Evolutionary conservation across 2,329 filamentous ascomycete genomes (phyloP).

Genomic region (Pseudogymnoascus sp.): DNA sequence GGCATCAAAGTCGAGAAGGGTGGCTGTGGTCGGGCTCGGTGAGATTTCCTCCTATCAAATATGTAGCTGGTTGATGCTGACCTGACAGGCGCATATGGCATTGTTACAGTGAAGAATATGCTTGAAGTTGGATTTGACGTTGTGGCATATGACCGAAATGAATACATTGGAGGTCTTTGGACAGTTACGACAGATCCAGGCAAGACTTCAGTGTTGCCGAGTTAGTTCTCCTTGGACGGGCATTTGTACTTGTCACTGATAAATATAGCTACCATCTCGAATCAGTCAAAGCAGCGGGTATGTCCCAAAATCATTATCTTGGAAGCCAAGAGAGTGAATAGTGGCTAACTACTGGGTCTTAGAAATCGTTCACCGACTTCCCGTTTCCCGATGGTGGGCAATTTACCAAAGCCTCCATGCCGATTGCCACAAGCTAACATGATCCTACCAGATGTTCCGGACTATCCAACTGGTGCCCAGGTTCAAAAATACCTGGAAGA

Average conservation of each 20-base stretch:
- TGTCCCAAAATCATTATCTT: constrained; percentile 28
- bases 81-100: constrained; percentile 10
- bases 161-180: constrained; percentile 37
- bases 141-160: constrained; percentile 32
- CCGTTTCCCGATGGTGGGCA: constrained; percentile 34
- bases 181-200: constrained; percentile 31
- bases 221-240: constrained; percentile 16
- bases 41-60: background rate
- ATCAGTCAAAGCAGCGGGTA: constrained; percentile 18
- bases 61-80: background rate
- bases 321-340: background rate
- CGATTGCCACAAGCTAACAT: background rate
- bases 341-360: background rate
- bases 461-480: constrained; percentile 17
- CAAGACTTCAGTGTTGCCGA: constrained; percentile 29
- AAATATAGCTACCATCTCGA: constrained; percentile 25
- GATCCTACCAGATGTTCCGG: background rate
- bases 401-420: background rate
- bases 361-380: constrained; percentile 31
- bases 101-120: constrained; percentile 29
- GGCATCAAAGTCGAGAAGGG: background rate
- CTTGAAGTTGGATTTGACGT: constrained; percentile 37
- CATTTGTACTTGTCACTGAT: constrained; percentile 10
- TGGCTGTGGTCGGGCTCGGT: constrained; percentile 24
- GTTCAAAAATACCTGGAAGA: constrained; percentile 33